Evolutionary conservation across 768 basidiomycete species (phyloP).

Genomic region (Galerina sulciceps): DNA sequence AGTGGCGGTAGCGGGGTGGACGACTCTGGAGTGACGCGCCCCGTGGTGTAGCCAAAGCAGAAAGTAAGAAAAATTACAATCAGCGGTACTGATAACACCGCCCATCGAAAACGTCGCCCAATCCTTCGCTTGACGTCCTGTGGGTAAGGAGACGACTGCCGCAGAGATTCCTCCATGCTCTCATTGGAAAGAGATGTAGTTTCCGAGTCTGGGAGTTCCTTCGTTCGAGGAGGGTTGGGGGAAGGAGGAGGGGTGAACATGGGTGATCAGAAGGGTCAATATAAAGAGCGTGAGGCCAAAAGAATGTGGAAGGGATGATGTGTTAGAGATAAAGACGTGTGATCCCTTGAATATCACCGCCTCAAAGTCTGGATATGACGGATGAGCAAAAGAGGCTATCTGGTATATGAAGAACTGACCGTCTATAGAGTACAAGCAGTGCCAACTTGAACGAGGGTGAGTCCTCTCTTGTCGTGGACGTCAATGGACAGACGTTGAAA

Average conservation of each 20-base stretch:
- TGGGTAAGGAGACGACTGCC: background rate
- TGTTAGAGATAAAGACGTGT: constrained; percentile 18
- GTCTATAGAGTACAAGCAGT: background rate
- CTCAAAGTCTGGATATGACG: constrained; percentile 6
- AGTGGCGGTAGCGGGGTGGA: constrained; percentile 24
- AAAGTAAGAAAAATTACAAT: constrained; percentile 57
- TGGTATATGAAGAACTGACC: background rate
- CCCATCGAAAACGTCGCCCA: constrained; percentile 50
- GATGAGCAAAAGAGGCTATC: background rate
- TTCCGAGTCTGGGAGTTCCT: constrained; percentile 6
- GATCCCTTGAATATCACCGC: constrained; percentile 14
- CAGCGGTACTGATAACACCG: constrained; percentile 60
- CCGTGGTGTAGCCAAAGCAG: constrained; percentile 54
- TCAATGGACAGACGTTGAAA: constrained; percentile 13
- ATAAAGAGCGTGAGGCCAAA: constrained; percentile 28
- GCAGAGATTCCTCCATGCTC: background rate
- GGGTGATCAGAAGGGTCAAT: constrained; percentile 17
- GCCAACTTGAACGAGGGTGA: constrained; percentile 1
- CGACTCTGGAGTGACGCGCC: constrained; percentile 44
- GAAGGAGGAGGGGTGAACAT: constrained; percentile 43
- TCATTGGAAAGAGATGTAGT: constrained; percentile 13
- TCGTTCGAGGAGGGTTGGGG: constrained; percentile 23
- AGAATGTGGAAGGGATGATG: constrained; percentile 23
- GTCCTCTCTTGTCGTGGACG: constrained; percentile 10
- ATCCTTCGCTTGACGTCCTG: constrained; percentile 42